Percentiles rank a stretch among this genome's conserved stretches.
These are phyloP conservation scores for Apiotrichum gamsii DNA, from an alignment of 1,284 basidiomycete genomes.

Conservation along the genomic window DNA sequence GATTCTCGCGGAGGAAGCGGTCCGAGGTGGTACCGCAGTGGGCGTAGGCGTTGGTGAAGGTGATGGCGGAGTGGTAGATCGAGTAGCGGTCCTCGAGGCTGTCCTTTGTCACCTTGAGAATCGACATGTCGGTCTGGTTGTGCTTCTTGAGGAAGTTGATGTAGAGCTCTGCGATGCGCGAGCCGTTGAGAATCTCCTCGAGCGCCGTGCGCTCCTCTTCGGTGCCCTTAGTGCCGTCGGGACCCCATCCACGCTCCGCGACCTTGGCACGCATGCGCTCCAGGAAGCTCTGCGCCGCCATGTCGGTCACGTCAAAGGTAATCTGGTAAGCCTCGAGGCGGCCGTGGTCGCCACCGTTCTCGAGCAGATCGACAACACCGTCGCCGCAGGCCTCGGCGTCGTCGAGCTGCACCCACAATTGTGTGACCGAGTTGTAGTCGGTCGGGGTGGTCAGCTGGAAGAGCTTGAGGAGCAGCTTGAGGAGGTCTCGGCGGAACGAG, in stretches of 20 bases:
- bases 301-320: slow-evolving; percentile 87
- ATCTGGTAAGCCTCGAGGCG: slow-evolving; percentile 81
- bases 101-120: slow-evolving; percentile 85
- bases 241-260: slow-evolving; percentile 28
- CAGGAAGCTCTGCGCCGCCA: slow-evolving; percentile 84
- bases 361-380: slow-evolving; percentile 35
- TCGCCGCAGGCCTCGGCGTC: slow-evolving; percentile 56
- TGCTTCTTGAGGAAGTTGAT: slow-evolving; percentile 89
- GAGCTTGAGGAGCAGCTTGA: slow-evolving; percentile 62
- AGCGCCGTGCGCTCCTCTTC: slow-evolving; percentile 48
- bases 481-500: slow-evolving; percentile 51
- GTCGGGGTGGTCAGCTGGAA: slow-evolving; percentile 64
- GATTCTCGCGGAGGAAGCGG: slow-evolving; percentile 81
- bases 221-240: slow-evolving; percentile 54
- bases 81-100: slow-evolving; percentile 88
- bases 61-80: slow-evolving; percentile 91
- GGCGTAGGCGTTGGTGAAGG: slow-evolving; percentile 92
- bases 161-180: slow-evolving; percentile 82
- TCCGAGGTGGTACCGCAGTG: slow-evolving; percentile 92
- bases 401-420: slow-evolving; percentile 79
- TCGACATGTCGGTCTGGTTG: slow-evolving; percentile 83
- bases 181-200: slow-evolving; percentile 66
- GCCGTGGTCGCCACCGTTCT: slow-evolving; percentile 45
- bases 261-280: slow-evolving; percentile 54
- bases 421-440: slow-evolving; percentile 70